A percentile compares a stretch with the other conserved stretches of the same genome.
Conservation (phyloP, 306 rosid genomes). For the Glycyrrhiza uralensis region DNA sequence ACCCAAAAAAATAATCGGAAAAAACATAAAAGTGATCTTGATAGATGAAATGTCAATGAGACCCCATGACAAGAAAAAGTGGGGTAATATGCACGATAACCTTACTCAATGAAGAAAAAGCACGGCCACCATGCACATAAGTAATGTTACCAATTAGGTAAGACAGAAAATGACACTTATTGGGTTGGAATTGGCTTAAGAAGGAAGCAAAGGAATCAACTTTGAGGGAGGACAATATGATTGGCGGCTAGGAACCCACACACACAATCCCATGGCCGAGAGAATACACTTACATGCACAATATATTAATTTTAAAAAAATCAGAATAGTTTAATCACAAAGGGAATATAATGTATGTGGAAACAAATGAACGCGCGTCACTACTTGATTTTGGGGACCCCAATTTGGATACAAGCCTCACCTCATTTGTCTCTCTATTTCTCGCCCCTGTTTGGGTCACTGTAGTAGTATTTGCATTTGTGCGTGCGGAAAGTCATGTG, state of each 20-base stretch:
- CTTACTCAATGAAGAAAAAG: conserved; percentile 32
- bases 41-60: neutral
- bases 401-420: conserved; percentile 23
- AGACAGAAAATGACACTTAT: conserved; percentile 37
- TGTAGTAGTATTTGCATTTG: conserved; percentile 8
- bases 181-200: conserved; percentile 65
- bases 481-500: conserved; percentile 18
- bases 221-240: conserved; percentile 42
- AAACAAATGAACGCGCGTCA: conserved; percentile 51
- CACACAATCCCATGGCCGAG: conserved; percentile 22
- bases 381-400: conserved; percentile 43
- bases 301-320: conserved; percentile 15
- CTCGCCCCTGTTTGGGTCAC: neutral
- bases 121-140: conserved; percentile 1
- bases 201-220: conserved; percentile 70
- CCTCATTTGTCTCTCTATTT: neutral
- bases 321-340: conserved; percentile 24
- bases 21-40: neutral
- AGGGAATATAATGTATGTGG: conserved; percentile 55
- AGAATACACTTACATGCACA: conserved; percentile 23
- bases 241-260: conserved; percentile 46
- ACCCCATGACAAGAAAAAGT: conserved; percentile 15
- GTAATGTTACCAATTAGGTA: conserved; percentile 39
- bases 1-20: neutral
- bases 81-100: conserved; percentile 19